Base-by-base conservation (phyloP, 805 yeast species). In the Pichia nanzhaoensis region DNA sequence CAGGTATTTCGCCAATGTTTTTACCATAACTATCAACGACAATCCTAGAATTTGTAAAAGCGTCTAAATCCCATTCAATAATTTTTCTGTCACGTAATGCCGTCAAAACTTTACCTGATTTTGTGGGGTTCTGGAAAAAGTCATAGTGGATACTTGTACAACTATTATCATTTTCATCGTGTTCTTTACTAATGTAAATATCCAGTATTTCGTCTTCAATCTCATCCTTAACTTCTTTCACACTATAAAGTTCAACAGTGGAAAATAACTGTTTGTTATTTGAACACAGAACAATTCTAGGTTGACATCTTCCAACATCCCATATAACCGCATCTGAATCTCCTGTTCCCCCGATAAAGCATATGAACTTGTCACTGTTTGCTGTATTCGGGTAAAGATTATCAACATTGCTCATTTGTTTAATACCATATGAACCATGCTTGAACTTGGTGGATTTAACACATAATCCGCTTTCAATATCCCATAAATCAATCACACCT, bases 401-500 rank as follows among this genome's bases (percentile, higher is more conserved):
- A 0, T 83, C 78, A 30, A 77, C 67, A 3, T 67, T 50, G 8
- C 56, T 58, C 9, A 88, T 56, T 24, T 70, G 61, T 9, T 67
- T 65, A 8, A 88, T 78, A 1, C 82, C 75, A 19, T 57, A 62
- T 66, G 34, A 50, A 10, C 54, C 40, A 12, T 49, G 45, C 37
- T 70, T 74, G 37, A 87, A 71, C 9, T 74, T 73, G 79, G 88
- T 84, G 1, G 82, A 68, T 49, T 75, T 80, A 31, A 87, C 65
- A 35, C 74, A 65, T 0, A 83, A 47, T 31, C 70, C 70, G 59
- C 88, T 86, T 44, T 95, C 67, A 31, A 85, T 52, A 60, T 89
- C 96, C 95, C 96, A 89, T 14, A 91, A 63, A 51, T 79, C 80
- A 27, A 93, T 58, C 1, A 82, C 66, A 1, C 97, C 97, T 34